Percentiles rank a stretch among this genome's conserved stretches.
These are phyloP conservation scores for Coniochaeta prunicola DNA, from an alignment of 2,329 filamentous ascomycete genomes.

Conservation along the genomic window DNA sequence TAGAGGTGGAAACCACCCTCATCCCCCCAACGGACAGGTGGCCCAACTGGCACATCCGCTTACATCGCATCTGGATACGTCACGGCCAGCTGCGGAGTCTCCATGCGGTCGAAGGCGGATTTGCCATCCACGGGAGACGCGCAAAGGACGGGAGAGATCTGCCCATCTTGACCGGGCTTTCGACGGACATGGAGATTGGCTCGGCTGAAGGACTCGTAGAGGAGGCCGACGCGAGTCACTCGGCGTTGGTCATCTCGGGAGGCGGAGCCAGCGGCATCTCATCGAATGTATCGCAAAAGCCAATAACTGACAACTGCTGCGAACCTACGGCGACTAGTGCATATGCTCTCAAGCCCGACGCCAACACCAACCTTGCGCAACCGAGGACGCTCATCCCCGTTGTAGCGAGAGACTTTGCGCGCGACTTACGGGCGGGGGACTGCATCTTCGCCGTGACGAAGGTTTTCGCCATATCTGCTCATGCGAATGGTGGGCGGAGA, in stretches of 20 bases:
- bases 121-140: neutral
- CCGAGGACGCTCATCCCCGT: slow-evolving; percentile 1
- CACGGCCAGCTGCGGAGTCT: neutral
- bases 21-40: slow-evolving; percentile 3
- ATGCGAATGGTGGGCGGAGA: neutral
- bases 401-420: neutral
- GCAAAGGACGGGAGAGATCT: neutral
- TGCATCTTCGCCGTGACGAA: neutral
- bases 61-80: neutral
- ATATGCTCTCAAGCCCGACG: neutral
- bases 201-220: neutral
- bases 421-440: neutral
- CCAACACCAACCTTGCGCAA: neutral
- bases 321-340: neutral
- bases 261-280: slow-evolving; percentile 1
- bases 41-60: slow-evolving; percentile 1
- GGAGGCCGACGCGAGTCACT: neutral
- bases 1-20: neutral
- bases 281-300: neutral
- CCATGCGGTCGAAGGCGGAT: slow-evolving; percentile 1
- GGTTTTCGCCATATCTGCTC: neutral
- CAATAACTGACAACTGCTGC: neutral
- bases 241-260: neutral
- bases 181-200: neutral
- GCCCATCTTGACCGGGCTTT: neutral